Base-by-base conservation (phyloP, 495 filamentous ascomycete species). In the Aspergillus avenaceus region DNA sequence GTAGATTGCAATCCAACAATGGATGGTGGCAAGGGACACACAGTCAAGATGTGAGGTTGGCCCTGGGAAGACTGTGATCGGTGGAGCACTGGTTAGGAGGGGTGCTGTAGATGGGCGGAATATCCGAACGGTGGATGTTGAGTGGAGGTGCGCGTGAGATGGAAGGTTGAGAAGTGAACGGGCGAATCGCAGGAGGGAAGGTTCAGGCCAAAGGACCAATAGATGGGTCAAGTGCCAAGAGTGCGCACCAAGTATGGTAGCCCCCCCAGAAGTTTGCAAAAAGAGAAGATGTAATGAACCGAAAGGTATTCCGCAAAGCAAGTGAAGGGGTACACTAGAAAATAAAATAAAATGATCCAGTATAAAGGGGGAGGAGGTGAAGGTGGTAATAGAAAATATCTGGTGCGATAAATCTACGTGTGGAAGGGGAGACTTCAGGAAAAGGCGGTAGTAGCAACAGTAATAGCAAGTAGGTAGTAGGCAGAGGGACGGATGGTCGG, bases 1-100 rank as follows among this genome's bases (percentile, higher is more conserved):
- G 74, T 54, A 67, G 75, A 59, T 70, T 77, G 62, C 53, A 63
- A 54, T 72, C 73, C 49, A 77, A 69, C 45, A 74, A 72, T 56
- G 67, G 65, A 56, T 67, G 73, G 47, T 59, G 65, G 50, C 59
- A 69, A 58, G 55, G 65, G 56, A 58, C 53, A 43, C 49, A 59
- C 46, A 56, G 54, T 53, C 52, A 55, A 64, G 57, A 59, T 50
- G 64, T 63, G 60, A 68, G 67, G 70, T 78, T 77, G 77, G 80
- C 82, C 59, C 61, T 80, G 76, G 78, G 75, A 72, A 54, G 55
- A 47, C 41, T 60, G 49, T 57, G 42, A 49, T 47, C 55, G 47
- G 60, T 61, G 58, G 60, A 63, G 58, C 48, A 64, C 53, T 53
- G 56, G 55, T 53, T 60, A 40, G 47, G 58, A 57, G 53, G 59